Conservation (phyloP, 2,329 filamentous ascomycete species). For the Esteya vermicola region DNA sequence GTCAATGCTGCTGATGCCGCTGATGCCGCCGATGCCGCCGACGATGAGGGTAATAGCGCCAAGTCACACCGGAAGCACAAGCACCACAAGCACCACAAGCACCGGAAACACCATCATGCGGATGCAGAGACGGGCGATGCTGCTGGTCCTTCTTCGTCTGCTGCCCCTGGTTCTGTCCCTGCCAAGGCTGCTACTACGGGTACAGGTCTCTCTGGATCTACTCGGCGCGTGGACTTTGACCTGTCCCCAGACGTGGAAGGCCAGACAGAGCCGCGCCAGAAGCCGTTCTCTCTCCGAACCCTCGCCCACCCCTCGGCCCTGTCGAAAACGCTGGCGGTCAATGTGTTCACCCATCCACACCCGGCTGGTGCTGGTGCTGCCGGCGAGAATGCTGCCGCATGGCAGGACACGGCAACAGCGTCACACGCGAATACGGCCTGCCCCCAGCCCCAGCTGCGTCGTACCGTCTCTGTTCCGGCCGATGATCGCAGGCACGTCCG, state of each 20-base stretch:
- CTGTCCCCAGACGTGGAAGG: slow-evolving; percentile 18
- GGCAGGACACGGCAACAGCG: too few species aligned
- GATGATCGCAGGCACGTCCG: slow-evolving; percentile 11
- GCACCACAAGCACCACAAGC: slow-evolving; percentile 14
- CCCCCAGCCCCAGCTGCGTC: slow-evolving; percentile 19
- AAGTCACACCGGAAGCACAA: slow-evolving; percentile 20
- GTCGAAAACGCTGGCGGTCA: slow-evolving; percentile 43
- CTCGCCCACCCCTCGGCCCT: slow-evolving; percentile 28
- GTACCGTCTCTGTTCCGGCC: slow-evolving; percentile 39
- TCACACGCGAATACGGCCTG: not conserved
- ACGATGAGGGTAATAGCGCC: slow-evolving; percentile 11
- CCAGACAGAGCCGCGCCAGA: slow-evolving; percentile 18
- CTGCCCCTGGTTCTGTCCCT: not conserved
- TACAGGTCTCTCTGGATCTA: too few species aligned
- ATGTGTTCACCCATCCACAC: slow-evolving; percentile 31
- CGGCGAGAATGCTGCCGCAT: too few species aligned
- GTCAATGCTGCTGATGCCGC: not conserved
- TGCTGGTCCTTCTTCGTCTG: not conserved
- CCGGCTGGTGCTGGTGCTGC: too few species aligned
- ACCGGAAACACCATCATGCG: not conserved
- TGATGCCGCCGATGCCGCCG: slow-evolving; percentile 6
- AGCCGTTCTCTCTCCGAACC: slow-evolving; percentile 22
- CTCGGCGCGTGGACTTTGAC: slow-evolving; percentile 30
- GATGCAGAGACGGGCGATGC: too few species aligned
- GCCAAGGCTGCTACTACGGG: not conserved